A percentile compares a stretch with the other conserved stretches of the same genome.
Conservation (phyloP, 805 yeast species). For the Saccharomycopsis javanensis region DNA sequence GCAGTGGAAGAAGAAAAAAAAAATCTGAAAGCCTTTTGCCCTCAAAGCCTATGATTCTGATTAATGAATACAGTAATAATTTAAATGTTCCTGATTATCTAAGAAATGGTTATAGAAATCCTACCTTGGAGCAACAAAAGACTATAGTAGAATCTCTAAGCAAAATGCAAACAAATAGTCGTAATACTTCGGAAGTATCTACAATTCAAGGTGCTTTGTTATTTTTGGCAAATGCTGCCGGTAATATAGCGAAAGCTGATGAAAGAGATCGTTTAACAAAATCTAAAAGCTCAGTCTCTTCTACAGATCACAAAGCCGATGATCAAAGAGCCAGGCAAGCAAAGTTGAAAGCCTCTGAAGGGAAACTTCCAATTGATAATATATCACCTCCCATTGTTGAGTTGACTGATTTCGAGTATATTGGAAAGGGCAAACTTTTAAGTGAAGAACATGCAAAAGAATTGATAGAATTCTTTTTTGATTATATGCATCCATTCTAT, state of each 20-base stretch:
- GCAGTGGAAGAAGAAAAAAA: conserved; percentile 26
- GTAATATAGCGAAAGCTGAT: conserved; percentile 61
- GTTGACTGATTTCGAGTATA: conserved; percentile 54
- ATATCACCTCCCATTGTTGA: conserved; percentile 18
- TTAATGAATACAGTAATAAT: neutral
- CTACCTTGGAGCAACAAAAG: conserved; percentile 6
- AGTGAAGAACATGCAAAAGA: conserved; percentile 52
- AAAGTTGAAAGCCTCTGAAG: neutral
- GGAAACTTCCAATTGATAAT: neutral
- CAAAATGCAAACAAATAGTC: neutral
- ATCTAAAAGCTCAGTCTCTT: neutral
- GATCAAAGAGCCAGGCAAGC: neutral
- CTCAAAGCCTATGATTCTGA: neutral
- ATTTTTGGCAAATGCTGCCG: conserved; percentile 71
- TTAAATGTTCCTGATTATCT: neutral
- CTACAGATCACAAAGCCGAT: neutral
- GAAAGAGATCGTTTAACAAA: conserved; percentile 34
- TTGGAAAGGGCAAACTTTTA: conserved; percentile 47
- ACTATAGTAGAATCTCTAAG: neutral
- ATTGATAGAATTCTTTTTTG: conserved; percentile 53
- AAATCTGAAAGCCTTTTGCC: neutral
- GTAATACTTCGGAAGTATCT: conserved; percentile 20
- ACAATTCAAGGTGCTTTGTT: conserved; percentile 54
- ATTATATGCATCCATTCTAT: conserved; percentile 80
- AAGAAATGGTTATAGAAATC: neutral